Evolutionary conservation across 192 early-diverging fungal species (phyloP), one percentile per base, ranked within the genome.

Genomic region (Paraglomus brasilianum): DNA sequence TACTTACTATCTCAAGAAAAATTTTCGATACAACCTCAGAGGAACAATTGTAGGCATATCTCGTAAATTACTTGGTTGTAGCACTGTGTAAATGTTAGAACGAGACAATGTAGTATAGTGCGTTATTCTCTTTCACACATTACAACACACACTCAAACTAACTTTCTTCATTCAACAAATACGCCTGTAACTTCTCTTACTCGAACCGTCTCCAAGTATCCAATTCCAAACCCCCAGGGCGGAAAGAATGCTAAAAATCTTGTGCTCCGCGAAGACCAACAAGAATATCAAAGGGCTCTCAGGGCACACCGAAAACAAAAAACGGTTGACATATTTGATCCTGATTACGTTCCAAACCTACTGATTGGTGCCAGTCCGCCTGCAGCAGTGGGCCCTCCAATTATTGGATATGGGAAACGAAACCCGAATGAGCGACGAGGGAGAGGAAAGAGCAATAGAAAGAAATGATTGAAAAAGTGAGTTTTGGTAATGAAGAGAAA

Each of bases 191-290:
- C 44, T 68, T 67, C 1, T 42, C 24, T 55, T 43, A 38, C 50
- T 42, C 38, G 17, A 58, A 21, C 39, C 11, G 24, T n/a, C 39
- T 14, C 14, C 1, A 73, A 88, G 82, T 98, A 86, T 71, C 85
- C 90, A 55, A 89, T 98, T 55, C 95, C 95, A 0, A 75, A 81
- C 13, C 87, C 93, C 6, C 88, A 90, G 69, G 90, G 92, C 30
- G 95, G 96, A 39, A 82, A 85, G 45, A 82, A 88, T 41, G 83
- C 80, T 59, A 85, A 82, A 13, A 83, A 96, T 55, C 78, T 98
- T 56, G 88, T 94, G 40, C 82, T 95, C 36, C 87, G 94, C 48
- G 94, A 95, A 72, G 95, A 98, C 74, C 93, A 98, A 69, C 86
- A 86, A 41, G 95, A 96, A 72, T 97, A 89, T 72, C 66, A 86